A percentile compares a stretch with the other conserved stretches of the same genome.
Conservation (phyloP, 208 protist species). For the Acanthamoeba sp. region DNA sequence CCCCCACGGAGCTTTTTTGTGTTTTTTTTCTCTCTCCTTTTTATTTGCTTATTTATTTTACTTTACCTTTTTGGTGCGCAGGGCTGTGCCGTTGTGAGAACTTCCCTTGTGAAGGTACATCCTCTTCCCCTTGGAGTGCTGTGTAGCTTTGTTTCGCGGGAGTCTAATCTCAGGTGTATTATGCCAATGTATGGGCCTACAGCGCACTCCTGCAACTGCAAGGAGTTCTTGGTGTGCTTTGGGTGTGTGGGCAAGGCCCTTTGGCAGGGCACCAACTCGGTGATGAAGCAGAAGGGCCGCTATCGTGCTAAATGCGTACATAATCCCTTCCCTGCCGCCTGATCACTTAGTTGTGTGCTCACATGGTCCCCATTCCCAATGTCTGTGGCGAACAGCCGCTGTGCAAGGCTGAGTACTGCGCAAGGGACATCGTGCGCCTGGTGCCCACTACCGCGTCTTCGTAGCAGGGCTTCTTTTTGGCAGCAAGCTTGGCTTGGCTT, state of each 20-base stretch:
- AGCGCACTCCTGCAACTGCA: neutral
- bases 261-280: constrained; percentile 17
- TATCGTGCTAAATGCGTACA: constrained; percentile 33
- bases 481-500: no score
- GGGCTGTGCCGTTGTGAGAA: constrained; percentile 16
- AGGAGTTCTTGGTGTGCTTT: constrained; percentile 14
- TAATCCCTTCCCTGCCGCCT: neutral
- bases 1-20: neutral
- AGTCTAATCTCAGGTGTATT: no score
- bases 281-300: constrained; percentile 47
- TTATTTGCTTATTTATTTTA: neutral
- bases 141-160: no score
- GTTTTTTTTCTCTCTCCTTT: neutral
- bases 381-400: neutral
- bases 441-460: neutral
- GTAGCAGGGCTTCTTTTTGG: no score
- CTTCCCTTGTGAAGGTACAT: constrained; percentile 12
- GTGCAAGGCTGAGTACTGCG: constrained; percentile 27
- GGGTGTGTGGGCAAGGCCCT: constrained; percentile 3
- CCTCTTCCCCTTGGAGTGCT: neutral
- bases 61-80: neutral
- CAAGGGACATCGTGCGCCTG: neutral
- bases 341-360: neutral
- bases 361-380: neutral
- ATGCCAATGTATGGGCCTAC: neutral